phyloP scores from a whole-genome alignment of 1,284 basidiomycete species.

The Moesziomyces parantarcticus region DNA sequence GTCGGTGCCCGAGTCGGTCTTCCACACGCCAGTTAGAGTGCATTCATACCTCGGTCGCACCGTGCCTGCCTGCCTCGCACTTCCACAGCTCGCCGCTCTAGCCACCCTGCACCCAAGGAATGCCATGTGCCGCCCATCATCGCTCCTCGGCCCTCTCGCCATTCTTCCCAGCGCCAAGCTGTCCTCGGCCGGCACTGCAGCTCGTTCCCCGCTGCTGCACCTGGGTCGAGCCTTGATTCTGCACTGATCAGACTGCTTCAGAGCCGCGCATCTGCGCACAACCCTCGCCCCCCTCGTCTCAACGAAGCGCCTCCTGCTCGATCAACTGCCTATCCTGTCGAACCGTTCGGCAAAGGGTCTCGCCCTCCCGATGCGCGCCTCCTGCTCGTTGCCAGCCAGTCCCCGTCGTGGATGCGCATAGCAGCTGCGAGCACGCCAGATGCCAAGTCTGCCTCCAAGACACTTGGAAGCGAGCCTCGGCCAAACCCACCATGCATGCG shows the following conservation, averaged over 20 bases:
- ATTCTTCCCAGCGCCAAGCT: background rate
- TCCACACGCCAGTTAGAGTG: too few relatives aligned
- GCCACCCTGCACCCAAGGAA: background rate
- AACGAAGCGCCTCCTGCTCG: background rate
- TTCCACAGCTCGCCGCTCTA: background rate
- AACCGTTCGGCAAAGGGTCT: background rate
- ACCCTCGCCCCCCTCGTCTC: too few relatives aligned
- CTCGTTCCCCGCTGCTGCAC: background rate
- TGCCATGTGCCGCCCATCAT: background rate
- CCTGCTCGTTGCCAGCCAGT: background rate
- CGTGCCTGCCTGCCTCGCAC: too few relatives aligned
- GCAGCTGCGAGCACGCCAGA: slow-evolving; percentile 2
- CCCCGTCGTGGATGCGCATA: background rate
- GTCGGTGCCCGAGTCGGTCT: background rate
- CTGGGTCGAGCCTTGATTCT: too few relatives aligned
- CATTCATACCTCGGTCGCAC: too few relatives aligned
- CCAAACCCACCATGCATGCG: background rate
- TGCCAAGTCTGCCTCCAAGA: slow-evolving; percentile 15
- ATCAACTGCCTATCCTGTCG: background rate
- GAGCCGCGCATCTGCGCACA: too few relatives aligned
- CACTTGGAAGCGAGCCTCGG: slow-evolving; percentile 4
- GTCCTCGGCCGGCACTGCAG: background rate
- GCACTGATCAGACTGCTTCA: too few relatives aligned
- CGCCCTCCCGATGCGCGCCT: background rate
- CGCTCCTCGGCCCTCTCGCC: too few relatives aligned